These are phyloP conservation scores for Kwoniella shivajii DNA, from an alignment of 1,284 basidiomycete species.

Conservation along the genomic window DNA sequence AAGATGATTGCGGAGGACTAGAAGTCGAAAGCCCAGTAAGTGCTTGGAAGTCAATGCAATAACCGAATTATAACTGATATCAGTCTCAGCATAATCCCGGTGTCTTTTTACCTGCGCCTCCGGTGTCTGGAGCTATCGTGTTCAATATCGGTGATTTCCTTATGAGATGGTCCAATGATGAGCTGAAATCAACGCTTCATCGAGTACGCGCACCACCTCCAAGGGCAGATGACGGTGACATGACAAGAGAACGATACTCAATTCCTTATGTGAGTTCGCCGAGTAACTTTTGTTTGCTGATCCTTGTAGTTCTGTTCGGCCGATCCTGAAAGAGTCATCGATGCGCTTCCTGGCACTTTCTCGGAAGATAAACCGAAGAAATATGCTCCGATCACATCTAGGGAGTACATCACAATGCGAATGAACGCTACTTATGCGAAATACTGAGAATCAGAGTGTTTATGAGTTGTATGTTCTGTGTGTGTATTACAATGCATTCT, in stretches of 20 bases:
- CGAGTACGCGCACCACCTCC: constrained; percentile 61
- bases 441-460: neutral
- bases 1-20: constrained; percentile 64
- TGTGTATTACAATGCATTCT: constrained; percentile 1
- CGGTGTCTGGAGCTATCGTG: constrained; percentile 60
- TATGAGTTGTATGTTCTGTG: neutral
- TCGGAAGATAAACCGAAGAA: constrained; percentile 55
- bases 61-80: constrained; percentile 17
- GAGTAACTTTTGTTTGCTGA: neutral
- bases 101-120: constrained; percentile 58
- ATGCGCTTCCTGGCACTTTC: constrained; percentile 62
- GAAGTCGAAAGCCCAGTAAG: constrained; percentile 62
- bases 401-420: constrained; percentile 50
- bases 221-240: constrained; percentile 38
- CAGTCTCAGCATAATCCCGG: constrained; percentile 47
- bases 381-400: constrained; percentile 58
- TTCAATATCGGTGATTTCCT: constrained; percentile 67
- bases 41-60: neutral
- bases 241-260: constrained; percentile 60
- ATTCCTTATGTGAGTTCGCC: constrained; percentile 61
- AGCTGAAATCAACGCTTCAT: constrained; percentile 63
- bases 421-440: constrained; percentile 35
- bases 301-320: constrained; percentile 57
- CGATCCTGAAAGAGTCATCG: constrained; percentile 56
- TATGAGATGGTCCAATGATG: constrained; percentile 66